These are phyloP conservation scores for Phaeolepiota aurea DNA, from an alignment of 768 basidiomycete species.

Conservation along the genomic window DNA sequence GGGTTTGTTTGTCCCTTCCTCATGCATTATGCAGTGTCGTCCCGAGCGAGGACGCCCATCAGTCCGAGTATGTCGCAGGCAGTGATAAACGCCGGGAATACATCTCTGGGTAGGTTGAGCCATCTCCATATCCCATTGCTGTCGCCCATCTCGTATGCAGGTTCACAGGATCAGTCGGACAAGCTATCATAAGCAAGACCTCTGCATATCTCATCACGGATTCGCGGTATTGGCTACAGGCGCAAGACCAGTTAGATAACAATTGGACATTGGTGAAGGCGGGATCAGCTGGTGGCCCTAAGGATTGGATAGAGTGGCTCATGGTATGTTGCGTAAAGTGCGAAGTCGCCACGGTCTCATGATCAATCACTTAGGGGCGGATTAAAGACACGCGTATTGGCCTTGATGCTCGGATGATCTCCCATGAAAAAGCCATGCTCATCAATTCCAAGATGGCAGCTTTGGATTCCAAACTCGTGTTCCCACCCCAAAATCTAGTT, in stretches of 20 bases:
- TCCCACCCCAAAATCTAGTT: slow-evolving; percentile 76
- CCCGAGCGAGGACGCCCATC: slow-evolving; percentile 77
- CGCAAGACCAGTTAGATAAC: slow-evolving; percentile 54
- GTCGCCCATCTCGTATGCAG: slow-evolving; percentile 7
- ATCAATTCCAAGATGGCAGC: slow-evolving; percentile 47
- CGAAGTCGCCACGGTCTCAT: no score
- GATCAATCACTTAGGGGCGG: no score
- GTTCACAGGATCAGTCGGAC: slow-evolving; percentile 45
- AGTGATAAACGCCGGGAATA: slow-evolving; percentile 74
- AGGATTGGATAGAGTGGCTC: slow-evolving; percentile 78
- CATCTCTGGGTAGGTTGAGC: slow-evolving; percentile 58
- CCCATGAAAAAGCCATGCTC: slow-evolving; percentile 58
- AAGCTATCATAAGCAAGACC: slow-evolving; percentile 58
- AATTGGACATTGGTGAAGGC: slow-evolving; percentile 68
- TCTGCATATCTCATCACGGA: slow-evolving; percentile 73
- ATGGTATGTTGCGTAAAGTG: slow-evolving; percentile 29
- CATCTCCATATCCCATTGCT: neutral
- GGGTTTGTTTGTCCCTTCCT: neutral
- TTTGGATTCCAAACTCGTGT: slow-evolving; percentile 60
- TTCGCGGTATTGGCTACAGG: slow-evolving; percentile 81
- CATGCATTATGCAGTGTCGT: slow-evolving; percentile 46
- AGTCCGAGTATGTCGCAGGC: slow-evolving; percentile 72
- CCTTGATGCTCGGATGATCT: slow-evolving; percentile 78
- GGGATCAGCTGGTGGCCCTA: slow-evolving; percentile 43
- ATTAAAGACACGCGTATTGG: slow-evolving; percentile 52